Evolutionary conservation across 768 basidiomycete species (phyloP).

Genomic region (Candolleomyces aberdarensis): DNA sequence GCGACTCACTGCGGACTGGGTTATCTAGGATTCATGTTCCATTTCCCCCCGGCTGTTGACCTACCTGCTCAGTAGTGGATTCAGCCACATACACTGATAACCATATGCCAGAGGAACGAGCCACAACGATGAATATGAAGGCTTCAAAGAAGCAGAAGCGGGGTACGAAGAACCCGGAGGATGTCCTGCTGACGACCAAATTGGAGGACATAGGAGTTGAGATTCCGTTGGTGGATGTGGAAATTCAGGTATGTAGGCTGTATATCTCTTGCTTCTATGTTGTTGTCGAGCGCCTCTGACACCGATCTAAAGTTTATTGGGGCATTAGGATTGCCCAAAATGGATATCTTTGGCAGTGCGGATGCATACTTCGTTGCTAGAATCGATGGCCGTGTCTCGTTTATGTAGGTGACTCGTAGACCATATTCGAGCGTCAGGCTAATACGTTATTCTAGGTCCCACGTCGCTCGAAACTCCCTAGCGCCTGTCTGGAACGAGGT

Average conservation of each 20-base stretch:
- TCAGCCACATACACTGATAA: too few species aligned
- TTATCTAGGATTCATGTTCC: too few species aligned
- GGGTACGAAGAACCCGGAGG: too few species aligned
- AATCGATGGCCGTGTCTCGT: constrained; percentile 58
- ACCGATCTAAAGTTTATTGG: constrained; percentile 55
- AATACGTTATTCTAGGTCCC: constrained; percentile 44
- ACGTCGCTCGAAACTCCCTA: constrained; percentile 55
- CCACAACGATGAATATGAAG: too few species aligned
- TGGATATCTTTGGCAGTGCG: constrained; percentile 60
- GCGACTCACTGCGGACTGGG: too few species aligned
- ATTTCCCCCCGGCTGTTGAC: too few species aligned
- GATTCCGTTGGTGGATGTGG: constrained; percentile 50
- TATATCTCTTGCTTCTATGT: too few species aligned
- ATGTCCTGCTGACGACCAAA: constrained; percentile 17
- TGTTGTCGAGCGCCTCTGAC: neutral
- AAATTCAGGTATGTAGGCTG: constrained; percentile 43
- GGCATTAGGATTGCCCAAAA: constrained; percentile 63
- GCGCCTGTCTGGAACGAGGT: constrained; percentile 73
- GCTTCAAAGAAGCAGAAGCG: too few species aligned
- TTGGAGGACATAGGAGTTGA: constrained; percentile 26
- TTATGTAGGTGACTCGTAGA: constrained; percentile 45
- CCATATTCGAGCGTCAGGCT: neutral
- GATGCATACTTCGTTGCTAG: constrained; percentile 75
- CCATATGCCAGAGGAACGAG: too few species aligned
- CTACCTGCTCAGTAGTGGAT: too few species aligned